Evolutionary conservation across 352 stramenopile genomes (phyloP), one percentile per base, ranked within the genome.

Genomic region (Phytopythium aichiense): DNA sequence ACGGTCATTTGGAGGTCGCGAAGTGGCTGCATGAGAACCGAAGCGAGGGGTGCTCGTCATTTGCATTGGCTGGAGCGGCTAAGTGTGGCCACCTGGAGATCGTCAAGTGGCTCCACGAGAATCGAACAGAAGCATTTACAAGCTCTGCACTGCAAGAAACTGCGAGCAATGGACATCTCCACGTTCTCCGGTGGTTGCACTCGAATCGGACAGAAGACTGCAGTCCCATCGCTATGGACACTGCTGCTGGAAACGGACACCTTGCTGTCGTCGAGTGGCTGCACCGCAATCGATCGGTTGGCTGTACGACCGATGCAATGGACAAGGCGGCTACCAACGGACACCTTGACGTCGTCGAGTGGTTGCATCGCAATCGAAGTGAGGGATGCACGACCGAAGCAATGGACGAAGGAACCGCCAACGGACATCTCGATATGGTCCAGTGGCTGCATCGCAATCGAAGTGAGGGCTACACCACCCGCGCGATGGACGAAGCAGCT

Each of bases 1-100:
- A 82, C 46, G 84, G 84, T 7, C 74, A 91, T 48, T 53, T 91
- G 22, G 81, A 88, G 30, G 77, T 84, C 8, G 77, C 89, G 49
- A 65, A 79, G 56, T 92, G 79, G 68, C 81, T 92, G 42, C 58
- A 79, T 6, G 49, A 45, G 1, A 73, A 91, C 57, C 84, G 20
- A 77, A 73, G n/a, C 79, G 81, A 37, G 4, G 31, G 31, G 4
- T 37, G 31, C 31, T 9, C 4, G 5, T 37, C 4, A 4, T 37
- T 37, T 68, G 79, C 75, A 48, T 77, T 83, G 69, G 60, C 63
- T 28, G 70, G 74, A 42, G 72, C 74, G 33, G 74, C 72, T 18
- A 71, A 62, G 2, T 68, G 76, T 20, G 69, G 72, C 1, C 66
- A 70, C 31, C 55, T 83, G 13, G 35, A 37, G 18, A 60, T 76